Base-by-base conservation (phyloP, 1,284 basidiomycete species). In the Athelia psychrophila region DNA sequence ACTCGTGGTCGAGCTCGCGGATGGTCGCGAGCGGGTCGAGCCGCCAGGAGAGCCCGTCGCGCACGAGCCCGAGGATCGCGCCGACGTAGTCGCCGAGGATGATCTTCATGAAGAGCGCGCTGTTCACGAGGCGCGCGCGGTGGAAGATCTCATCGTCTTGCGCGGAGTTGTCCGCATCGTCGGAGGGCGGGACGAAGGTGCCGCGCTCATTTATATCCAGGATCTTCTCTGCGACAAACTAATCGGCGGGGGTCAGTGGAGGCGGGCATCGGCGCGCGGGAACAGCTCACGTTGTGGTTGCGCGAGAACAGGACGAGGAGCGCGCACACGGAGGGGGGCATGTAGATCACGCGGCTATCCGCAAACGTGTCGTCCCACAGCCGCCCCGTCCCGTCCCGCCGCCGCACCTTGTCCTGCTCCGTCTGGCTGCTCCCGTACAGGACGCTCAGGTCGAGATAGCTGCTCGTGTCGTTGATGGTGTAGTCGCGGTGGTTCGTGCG, bases 131-230 rank as follows among this genome's bases (percentile, higher is more conserved):
- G 33, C 89, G 78, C 8, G 89, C 78, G 20, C 84, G 82, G 52
- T 88, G 75, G 74, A 91, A 93, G 49, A 93, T 78, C 61, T 90
- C 88, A 48, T 88, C 81, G 54, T 88, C 86, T 61, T 89, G 86
- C 0, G 63, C 67, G 27, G 54, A 58, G 19, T 63, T 62, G 20
- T 62, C 64, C 16, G 65, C 63, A 23, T 70, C 64, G 18, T 64
- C 50, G 19, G 63, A 63, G 1, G 66, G 65, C 3, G 66, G 70
- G 20, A 65, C 60, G 62, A 75, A 83, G 2, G 65, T 75, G 1
- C 76, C 73, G 18, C 68, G 63, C 63, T 91, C 88, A 62, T 93
- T 89, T 63, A 91, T 81, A 49, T 78, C 71, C 22, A 86, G 62
- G 33, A 94, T 75, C 59, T 79, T 84, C 53, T 86, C 73, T 0